phyloP scores from a whole-genome alignment of 805 yeast species.

The Candida xiaguanensis region DNA sequence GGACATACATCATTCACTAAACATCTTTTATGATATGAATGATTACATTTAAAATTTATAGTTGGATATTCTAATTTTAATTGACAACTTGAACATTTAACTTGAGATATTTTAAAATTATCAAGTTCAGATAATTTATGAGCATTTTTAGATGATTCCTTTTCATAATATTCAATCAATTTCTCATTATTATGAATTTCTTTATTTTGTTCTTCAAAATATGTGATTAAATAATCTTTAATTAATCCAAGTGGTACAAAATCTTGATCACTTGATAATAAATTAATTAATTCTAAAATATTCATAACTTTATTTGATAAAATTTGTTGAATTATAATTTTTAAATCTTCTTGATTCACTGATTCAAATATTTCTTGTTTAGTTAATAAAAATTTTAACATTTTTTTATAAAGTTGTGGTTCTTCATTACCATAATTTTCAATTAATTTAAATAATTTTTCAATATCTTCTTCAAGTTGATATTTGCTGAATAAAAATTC shows the following conservation, averaged over 20 bases:
- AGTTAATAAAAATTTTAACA: slow-evolving; percentile 62
- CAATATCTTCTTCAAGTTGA: slow-evolving; percentile 54
- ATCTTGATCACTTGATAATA: slow-evolving; percentile 45
- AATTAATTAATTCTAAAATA: slow-evolving; percentile 73
- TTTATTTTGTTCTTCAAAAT: slow-evolving; percentile 53
- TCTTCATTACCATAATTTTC: slow-evolving; percentile 58
- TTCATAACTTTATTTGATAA: slow-evolving; percentile 54
- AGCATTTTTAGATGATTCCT: slow-evolving; percentile 58
- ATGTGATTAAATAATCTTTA: slow-evolving; percentile 61
- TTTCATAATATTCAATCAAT: slow-evolving; percentile 62
- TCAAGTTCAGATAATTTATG: slow-evolving; percentile 46
- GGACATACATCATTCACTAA: slow-evolving; percentile 26
- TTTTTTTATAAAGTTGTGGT: slow-evolving; percentile 62
- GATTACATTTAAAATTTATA: slow-evolving; percentile 81
- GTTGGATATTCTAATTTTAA: slow-evolving; percentile 70
- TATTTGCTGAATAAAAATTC: slow-evolving; percentile 66
- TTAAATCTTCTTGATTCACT: slow-evolving; percentile 43
- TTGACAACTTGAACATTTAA: slow-evolving; percentile 64
- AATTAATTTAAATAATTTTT: slow-evolving; percentile 54
- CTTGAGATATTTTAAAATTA: slow-evolving; percentile 52
- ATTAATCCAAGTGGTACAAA: slow-evolving; percentile 70
- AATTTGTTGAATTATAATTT: slow-evolving; percentile 50
- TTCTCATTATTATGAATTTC: slow-evolving; percentile 69
- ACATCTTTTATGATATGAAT: slow-evolving; percentile 83
- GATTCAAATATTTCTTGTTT: slow-evolving; percentile 45